Evolutionary conservation across 257 asterid species (phyloP).

Genomic region (Penstemon eatonii): DNA sequence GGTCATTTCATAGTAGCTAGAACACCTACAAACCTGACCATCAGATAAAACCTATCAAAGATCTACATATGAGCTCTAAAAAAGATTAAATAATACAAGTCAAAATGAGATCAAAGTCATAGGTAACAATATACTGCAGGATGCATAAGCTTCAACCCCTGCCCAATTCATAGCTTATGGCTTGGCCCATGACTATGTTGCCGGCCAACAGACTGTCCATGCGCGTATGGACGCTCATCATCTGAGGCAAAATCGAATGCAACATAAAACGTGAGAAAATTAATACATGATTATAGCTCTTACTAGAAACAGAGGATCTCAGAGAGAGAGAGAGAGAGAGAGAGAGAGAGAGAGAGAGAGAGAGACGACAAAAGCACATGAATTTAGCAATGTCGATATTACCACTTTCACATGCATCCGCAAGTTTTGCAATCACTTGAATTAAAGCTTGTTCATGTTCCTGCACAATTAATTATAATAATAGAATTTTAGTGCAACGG

Average conservation of each 20-base stretch:
- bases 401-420: slow-evolving; percentile 74
- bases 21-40: slow-evolving; percentile 23
- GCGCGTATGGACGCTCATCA: slow-evolving; percentile 42
- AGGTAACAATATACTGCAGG: slow-evolving; percentile 35
- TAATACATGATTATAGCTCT: neutral
- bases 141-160: slow-evolving; percentile 34
- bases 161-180: slow-evolving; percentile 35
- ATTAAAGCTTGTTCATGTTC: slow-evolving; percentile 75
- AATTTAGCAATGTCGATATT: slow-evolving; percentile 28
- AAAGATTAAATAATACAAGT: neutral
- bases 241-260: slow-evolving; percentile 38
- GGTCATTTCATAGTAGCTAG: neutral
- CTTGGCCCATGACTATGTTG: slow-evolving; percentile 31
- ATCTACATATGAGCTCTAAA: slow-evolving; percentile 1
- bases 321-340: neutral
- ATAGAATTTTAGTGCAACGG: slow-evolving; percentile 18
- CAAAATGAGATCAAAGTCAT: slow-evolving; percentile 20
- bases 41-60: slow-evolving; percentile 24
- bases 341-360: neutral
- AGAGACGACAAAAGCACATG: neutral
- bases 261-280: neutral
- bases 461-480: slow-evolving; percentile 47
- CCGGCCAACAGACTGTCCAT: slow-evolving; percentile 22
- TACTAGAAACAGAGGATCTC: neutral
- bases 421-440: slow-evolving; percentile 73